Conservation (phyloP, 73 alveolate genomes). For the Paramecium pentaurelia region DNA sequence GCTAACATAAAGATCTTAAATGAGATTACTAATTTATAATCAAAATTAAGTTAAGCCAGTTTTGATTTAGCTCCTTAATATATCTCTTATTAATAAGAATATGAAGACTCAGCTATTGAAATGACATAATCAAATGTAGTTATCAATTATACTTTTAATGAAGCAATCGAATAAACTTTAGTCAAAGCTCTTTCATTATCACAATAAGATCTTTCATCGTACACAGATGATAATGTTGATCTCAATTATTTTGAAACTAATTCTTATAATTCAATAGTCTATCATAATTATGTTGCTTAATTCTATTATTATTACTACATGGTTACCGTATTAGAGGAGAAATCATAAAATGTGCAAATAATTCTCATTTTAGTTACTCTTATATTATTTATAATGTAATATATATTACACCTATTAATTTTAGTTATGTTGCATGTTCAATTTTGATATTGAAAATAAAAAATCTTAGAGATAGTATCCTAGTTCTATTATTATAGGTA, state of each 20-base stretch:
- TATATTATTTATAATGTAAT: not conserved
- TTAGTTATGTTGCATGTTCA: not conserved
- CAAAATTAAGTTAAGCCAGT: not conserved
- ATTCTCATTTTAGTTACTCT: not conserved
- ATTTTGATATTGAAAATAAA: not conserved
- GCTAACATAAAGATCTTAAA: not conserved
- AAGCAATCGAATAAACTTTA: not conserved
- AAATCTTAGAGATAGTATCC: not conserved
- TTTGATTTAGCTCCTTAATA: not conserved
- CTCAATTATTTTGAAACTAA: not conserved
- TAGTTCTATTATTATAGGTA: not conserved
- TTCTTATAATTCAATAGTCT: not conserved
- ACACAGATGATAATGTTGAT: not conserved
- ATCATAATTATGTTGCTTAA: not conserved
- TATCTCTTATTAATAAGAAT: not conserved
- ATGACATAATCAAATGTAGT: not conserved
- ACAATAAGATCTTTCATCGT: not conserved
- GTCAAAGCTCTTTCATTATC: not conserved
- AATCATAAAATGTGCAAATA: not conserved
- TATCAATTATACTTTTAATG: not conserved
- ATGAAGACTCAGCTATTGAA: not conserved
- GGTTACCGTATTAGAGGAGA: not conserved
- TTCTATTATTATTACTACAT: not conserved
- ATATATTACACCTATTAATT: not conserved
- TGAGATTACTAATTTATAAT: not conserved